phyloP scores from a whole-genome alignment of 495 filamentous ascomycete species.

The Xylaria acuta region DNA sequence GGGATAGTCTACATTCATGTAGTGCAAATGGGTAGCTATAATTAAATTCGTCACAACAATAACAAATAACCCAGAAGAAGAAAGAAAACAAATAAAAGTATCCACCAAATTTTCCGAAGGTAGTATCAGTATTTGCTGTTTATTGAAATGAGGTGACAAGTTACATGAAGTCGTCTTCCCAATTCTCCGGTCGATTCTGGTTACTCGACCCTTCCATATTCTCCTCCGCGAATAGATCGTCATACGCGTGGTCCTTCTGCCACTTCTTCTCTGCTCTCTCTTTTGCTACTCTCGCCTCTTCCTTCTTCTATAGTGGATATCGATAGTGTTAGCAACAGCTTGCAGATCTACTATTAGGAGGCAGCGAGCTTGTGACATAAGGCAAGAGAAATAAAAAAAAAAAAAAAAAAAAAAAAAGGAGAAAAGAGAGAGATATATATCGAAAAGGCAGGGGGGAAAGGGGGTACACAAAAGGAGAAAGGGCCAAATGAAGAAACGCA shows the following conservation, averaged over 20 bases:
- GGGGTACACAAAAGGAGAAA: constrained; percentile 6
- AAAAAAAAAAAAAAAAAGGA: neutral
- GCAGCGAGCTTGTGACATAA: neutral
- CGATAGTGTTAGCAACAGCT: constrained; percentile 7
- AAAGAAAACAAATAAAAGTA: neutral
- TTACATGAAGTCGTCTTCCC: constrained; percentile 79
- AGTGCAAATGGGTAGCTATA: neutral
- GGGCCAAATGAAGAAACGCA: constrained; percentile 42
- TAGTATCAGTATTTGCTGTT: neutral
- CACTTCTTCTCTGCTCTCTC: constrained; percentile 87
- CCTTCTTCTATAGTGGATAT: constrained; percentile 64
- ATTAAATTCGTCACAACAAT: neutral
- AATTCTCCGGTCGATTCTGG: constrained; percentile 66
- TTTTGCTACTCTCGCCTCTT: constrained; percentile 77
- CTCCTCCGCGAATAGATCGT: constrained; percentile 77
- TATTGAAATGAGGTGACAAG: neutral
- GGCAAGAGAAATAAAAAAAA: neutral
- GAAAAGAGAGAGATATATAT: no score
- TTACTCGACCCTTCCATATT: constrained; percentile 70
- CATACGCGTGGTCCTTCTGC: constrained; percentile 94
- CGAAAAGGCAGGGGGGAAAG: neutral
- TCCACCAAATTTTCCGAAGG: neutral
- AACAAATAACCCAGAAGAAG: neutral
- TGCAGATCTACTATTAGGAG: neutral
- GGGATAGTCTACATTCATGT: neutral